These are phyloP conservation scores for Elongisporangium undulatum DNA, from an alignment of 352 stramenopile species.

Conservation along the genomic window DNA sequence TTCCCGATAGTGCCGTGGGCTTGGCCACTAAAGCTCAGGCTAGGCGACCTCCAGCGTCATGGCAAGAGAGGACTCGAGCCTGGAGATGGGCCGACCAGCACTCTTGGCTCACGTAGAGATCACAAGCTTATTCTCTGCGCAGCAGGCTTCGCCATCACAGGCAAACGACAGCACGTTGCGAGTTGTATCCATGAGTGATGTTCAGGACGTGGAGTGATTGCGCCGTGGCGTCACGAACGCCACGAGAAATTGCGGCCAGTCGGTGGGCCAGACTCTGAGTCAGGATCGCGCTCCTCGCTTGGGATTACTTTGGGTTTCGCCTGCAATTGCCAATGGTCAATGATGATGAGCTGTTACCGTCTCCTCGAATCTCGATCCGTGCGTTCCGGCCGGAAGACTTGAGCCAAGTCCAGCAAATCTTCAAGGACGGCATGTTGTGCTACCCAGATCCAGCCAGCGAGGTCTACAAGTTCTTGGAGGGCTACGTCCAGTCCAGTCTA, in stretches of 20 bases:
- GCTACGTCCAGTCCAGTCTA: slow-evolving; percentile 23
- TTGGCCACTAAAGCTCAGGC: no score
- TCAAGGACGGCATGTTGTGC: slow-evolving; percentile 18
- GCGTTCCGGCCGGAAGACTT: slow-evolving; percentile 15
- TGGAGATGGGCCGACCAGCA: no score
- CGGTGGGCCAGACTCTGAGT: no score
- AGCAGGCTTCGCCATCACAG: no score
- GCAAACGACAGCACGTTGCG: no score
- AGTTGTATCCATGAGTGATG: not conserved
- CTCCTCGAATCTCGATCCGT: slow-evolving; percentile 8
- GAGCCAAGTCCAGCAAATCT: slow-evolving; percentile 16
- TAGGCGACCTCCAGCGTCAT: no score
- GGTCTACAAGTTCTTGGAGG: slow-evolving; percentile 9
- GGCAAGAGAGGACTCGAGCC: no score
- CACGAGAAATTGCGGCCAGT: not conserved
- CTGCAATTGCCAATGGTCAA: not conserved
- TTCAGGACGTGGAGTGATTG: not conserved
- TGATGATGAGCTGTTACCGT: not conserved
- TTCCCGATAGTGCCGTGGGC: no score
- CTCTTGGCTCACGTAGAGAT: no score
- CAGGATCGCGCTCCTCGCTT: not conserved
- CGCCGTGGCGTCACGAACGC: not conserved
- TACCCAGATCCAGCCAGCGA: slow-evolving; percentile 13
- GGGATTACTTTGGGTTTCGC: not conserved
- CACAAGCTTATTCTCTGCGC: no score